A percentile compares a stretch with the other conserved stretches of the same genome.
These are phyloP conservation scores for Porphyra umbilicalis DNA, from an alignment of 31 red algal species.

Conservation along the genomic window DNA sequence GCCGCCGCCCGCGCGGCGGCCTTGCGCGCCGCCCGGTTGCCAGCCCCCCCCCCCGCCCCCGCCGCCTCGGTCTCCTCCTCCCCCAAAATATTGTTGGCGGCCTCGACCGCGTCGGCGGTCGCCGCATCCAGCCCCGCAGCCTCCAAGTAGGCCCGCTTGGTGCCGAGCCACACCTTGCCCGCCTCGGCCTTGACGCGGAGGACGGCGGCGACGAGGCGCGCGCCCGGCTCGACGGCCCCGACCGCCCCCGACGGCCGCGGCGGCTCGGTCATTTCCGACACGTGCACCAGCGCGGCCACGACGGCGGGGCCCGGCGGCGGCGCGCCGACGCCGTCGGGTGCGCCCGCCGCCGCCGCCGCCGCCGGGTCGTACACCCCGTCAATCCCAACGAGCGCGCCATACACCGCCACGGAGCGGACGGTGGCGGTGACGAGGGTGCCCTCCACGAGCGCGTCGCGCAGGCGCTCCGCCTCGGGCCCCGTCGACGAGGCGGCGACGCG, in stretches of 20 bases:
- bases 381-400: background rate
- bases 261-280: background rate
- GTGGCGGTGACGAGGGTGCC: background rate
- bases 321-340: background rate
- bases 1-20: constrained; percentile 1
- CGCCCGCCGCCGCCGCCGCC: background rate
- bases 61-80: background rate
- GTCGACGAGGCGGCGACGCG: background rate
- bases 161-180: constrained; percentile 27
- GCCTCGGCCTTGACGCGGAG: constrained; percentile 15
- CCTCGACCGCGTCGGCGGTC: constrained; percentile 13
- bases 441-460: background rate
- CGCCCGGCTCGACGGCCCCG: background rate
- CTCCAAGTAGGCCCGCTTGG: constrained; percentile 68
- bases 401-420: background rate
- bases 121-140: constrained; percentile 31
- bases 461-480: background rate
- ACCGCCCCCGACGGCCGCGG: background rate
- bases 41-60: background rate
- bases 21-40: background rate
- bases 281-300: background rate
- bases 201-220: constrained; percentile 7
- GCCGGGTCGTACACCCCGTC: background rate
- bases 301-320: background rate
- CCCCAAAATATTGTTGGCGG: constrained; percentile 12